A percentile compares a stretch with the other conserved stretches of the same genome.
phyloP scores from a whole-genome alignment of 108 stramenopile species.

The Aurantiochytrium sp. region DNA sequence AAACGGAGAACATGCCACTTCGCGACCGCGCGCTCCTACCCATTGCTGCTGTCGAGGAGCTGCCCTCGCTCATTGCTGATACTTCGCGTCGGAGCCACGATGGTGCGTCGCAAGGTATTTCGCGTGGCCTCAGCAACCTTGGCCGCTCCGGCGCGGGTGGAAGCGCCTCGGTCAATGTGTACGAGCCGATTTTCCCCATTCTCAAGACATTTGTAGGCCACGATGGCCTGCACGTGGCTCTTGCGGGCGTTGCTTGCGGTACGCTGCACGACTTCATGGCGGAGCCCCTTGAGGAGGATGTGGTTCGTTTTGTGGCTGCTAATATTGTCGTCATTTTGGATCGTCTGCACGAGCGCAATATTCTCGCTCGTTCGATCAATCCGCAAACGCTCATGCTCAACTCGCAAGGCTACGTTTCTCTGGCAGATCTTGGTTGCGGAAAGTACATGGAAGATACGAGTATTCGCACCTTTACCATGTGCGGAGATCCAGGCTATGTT shows the following conservation, averaged over 20 bases:
- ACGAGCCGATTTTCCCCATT: neutral
- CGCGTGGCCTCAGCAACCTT: too few relatives aligned
- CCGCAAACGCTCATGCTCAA: neutral
- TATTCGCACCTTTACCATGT: conserved; percentile 79
- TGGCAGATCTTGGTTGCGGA: neutral
- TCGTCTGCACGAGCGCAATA: neutral
- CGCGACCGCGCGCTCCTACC: neutral
- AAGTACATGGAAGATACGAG: conserved; percentile 52
- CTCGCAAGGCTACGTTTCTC: neutral
- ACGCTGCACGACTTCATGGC: neutral
- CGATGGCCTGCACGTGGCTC: conserved; percentile 1
- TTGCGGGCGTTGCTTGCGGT: neutral
- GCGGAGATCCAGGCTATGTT: conserved; percentile 83
- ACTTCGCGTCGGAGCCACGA: neutral
- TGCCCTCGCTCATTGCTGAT: neutral
- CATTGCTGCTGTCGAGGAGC: neutral
- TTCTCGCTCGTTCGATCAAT: neutral
- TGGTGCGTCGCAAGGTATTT: too few relatives aligned
- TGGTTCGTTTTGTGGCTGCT: neutral
- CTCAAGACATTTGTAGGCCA: neutral
- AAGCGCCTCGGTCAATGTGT: neutral
- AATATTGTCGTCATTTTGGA: neutral
- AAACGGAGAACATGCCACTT: neutral
- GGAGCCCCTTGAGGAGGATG: neutral
- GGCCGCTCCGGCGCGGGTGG: too few relatives aligned